Evolutionary conservation across 306 rosid species (phyloP), one percentile per base, ranked within the genome.

Genomic region (Mimosa bimucronata): DNA sequence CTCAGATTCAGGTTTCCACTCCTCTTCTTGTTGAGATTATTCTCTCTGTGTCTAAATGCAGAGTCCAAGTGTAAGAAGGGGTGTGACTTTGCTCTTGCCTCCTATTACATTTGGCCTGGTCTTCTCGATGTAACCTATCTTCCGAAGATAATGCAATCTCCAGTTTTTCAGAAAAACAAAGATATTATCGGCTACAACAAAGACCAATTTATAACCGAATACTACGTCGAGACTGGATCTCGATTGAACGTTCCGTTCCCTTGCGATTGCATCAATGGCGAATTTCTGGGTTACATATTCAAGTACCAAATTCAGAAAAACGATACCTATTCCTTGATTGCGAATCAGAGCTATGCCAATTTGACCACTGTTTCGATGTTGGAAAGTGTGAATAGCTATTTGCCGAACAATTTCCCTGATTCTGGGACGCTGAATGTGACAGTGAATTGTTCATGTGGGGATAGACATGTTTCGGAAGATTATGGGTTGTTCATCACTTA

Each of bases 401-500:
- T 18, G 34, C 46, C 72, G 25, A 64, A 10, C 25, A 28, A 31
- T 30, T 74, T 92, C 80, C 92, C 87, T 15, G 12, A 55, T n/a
- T n/a, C n/a, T n/a, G n/a, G n/a, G n/a, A n/a, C n/a, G n/a, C n/a
- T n/a, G n/a, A n/a, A n/a, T n/a, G n/a, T n/a, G n/a, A n/a, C n/a
- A n/a, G n/a, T n/a, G n/a, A n/a, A n/a, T n/a, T n/a, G n/a, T n/a
- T n/a, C n/a, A n/a, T n/a, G n/a, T n/a, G n/a, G n/a, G n/a, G n/a
- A n/a, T n/a, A n/a, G n/a, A n/a, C n/a, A n/a, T 0, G 76, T 94
- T 86, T 86, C 93, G 0, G 53, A 76, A 79, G 80, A 80, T 0
- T 94, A 86, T 72, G 98, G 97, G 28, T 75, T 90, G 95, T 94
- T 94, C 70, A 40, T 87, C 53, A 90, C 96, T 1, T 92, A 90